These are phyloP conservation scores for Desmodesmus armatus DNA, from an alignment of 139 green algal species.

Conservation along the genomic window DNA sequence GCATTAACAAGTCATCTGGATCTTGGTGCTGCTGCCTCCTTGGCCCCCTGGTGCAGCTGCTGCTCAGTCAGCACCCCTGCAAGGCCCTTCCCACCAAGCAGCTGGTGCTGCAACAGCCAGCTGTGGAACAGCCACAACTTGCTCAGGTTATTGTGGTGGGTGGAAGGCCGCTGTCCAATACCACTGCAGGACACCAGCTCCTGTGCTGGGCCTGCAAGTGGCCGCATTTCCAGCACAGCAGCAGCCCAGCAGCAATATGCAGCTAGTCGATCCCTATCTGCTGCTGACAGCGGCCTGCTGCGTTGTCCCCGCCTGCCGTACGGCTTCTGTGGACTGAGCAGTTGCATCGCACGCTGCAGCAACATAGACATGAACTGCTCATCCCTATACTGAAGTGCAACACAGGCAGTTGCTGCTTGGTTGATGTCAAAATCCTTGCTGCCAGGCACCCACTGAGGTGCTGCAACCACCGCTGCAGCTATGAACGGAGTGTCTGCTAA, in stretches of 20 bases:
- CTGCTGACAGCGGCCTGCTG: not conserved
- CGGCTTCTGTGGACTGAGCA: not conserved
- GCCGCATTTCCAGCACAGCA: not conserved
- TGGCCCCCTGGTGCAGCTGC: too few relatives aligned
- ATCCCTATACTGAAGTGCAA: not conserved
- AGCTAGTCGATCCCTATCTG: not conserved
- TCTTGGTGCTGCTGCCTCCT: too few relatives aligned
- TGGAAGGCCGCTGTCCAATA: not conserved
- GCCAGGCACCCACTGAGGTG: not conserved
- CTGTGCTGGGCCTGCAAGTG: not conserved
- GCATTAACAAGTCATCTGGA: too few relatives aligned
- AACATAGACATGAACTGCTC: not conserved
- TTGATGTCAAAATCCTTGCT: not conserved
- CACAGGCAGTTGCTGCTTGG: not conserved
- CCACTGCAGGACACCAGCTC: not conserved
- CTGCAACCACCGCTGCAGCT: not conserved
- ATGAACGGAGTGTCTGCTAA: not conserved
- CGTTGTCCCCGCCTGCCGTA: too few relatives aligned
- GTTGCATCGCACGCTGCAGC: not conserved
- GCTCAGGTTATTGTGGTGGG: too few relatives aligned
- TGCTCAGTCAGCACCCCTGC: too few relatives aligned
- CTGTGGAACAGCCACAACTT: too few relatives aligned
- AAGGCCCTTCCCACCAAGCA: too few relatives aligned
- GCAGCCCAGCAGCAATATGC: not conserved
- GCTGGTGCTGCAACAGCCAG: conserved; percentile 11